Base-by-base conservation (phyloP, 192 early-diverging fungal genomes). In the Backusella luteola region DNA sequence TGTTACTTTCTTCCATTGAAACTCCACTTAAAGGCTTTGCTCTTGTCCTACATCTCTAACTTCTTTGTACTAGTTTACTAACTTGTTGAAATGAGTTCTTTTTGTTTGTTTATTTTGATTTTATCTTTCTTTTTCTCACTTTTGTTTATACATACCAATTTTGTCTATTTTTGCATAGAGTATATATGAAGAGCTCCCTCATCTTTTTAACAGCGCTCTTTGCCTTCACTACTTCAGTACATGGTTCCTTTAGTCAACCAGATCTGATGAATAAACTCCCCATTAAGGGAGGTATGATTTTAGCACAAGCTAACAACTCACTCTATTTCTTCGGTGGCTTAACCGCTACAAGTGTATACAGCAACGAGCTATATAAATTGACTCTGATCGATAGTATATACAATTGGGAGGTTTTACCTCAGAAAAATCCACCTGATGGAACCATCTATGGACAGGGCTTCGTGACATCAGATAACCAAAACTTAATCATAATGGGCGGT, bases 241-340 rank as follows among this genome's bases (percentile, higher is more conserved):
- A 74, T 63, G 73, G 73, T 35, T 78, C 74, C 66, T 73, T 78
- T 70, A 36, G 74, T 73, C 42, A 56, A 1, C 67, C 72, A 29
- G 42, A 66, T 17, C 17, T 74, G 17, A 70, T 35, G 19, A 35
- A 34, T 78, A 70, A 29, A 35, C 41, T 78, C 11, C 77, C 77
- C 23, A 74, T 74, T 66, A 73, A 69, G 38, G 73, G 67, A 41
- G 77, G 72, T 59, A 78, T 78, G 77, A 36, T 38, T 14, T 78
- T 41, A 23, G 73, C 68, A 67, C 67, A 78, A 67, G 15, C 15
- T 6, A 70, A 63, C 67, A 53, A 56, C 29, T 74, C 72, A 12
- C 34, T 78, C 34, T 53, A 73, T 32, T 49, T 74, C 32, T 78
- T 69, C 34, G 73, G 77, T 67, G 77, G 77, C 15, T 72, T 70